Evolutionary conservation across 305 asterid genomes (phyloP).

Genomic region (Solanum hybrid): DNA sequence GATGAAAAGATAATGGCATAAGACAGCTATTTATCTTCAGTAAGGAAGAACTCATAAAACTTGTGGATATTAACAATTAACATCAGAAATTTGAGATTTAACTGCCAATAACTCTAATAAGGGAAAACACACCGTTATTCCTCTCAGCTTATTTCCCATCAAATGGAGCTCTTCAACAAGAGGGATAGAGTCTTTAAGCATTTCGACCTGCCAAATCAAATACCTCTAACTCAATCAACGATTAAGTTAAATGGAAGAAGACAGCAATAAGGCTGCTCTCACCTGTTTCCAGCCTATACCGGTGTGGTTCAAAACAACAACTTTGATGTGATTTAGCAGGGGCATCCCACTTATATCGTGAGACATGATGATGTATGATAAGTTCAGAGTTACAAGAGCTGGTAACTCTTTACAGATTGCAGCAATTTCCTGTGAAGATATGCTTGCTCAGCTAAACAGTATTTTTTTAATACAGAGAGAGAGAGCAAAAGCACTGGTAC

Average conservation of each 20-base stretch:
- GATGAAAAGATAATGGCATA: not conserved
- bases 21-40: not conserved
- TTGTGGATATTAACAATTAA: not conserved
- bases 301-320: conserved; percentile 75
- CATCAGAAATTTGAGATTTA: conserved; percentile 1
- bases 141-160: conserved; percentile 62
- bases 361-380: conserved; percentile 60
- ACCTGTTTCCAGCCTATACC: conserved; percentile 84
- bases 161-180: conserved; percentile 80
- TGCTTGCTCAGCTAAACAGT: not conserved
- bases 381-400: conserved; percentile 59
- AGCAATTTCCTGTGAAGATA: conserved; percentile 59
- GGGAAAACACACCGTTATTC: conserved; percentile 42
- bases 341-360: conserved; percentile 37
- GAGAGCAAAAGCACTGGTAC: not conserved
- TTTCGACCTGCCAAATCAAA: conserved; percentile 54
- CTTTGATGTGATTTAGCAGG: conserved; percentile 46
- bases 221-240: conserved; percentile 5
- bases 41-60: not conserved
- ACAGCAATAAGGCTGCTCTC: conserved; percentile 6
- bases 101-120: conserved; percentile 3
- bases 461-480: not conserved
- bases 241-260: not conserved
- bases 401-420: conserved; percentile 58
- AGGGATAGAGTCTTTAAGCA: conserved; percentile 62